phyloP scores from a whole-genome alignment of 495 filamentous ascomycete species.

The Trichoderma orchidacearum region DNA sequence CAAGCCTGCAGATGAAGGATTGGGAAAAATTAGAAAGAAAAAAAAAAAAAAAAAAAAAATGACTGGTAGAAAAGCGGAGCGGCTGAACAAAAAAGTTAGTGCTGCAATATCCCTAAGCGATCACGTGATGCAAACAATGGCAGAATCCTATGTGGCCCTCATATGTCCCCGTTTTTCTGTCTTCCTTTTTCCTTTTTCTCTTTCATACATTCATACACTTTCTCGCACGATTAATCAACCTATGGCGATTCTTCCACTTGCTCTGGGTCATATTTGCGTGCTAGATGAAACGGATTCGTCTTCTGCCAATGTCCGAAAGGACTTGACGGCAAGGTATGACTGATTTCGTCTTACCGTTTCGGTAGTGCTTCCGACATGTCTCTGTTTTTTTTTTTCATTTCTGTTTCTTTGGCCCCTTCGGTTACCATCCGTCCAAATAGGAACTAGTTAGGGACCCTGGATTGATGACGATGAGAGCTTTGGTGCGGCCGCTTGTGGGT shows the following conservation, averaged over 20 bases:
- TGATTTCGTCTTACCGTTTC: not conserved
- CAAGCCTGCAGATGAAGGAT: not conserved
- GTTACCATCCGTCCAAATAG: too few species aligned
- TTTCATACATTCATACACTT: slow-evolving; percentile 24
- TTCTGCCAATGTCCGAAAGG: not conserved
- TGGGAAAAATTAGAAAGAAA: slow-evolving; percentile 3
- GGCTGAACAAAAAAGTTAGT: slow-evolving; percentile 9
- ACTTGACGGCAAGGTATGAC: not conserved
- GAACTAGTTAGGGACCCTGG: too few species aligned
- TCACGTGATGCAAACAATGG: not conserved
- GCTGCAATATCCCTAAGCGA: slow-evolving; percentile 4
- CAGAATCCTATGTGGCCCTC: not conserved
- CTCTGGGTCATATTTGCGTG: slow-evolving; percentile 39
- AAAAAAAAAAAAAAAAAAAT: too few species aligned
- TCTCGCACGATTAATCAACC: slow-evolving; percentile 38
- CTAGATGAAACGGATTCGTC: slow-evolving; percentile 15
- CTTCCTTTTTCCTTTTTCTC: slow-evolving; percentile 12
- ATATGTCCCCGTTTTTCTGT: slow-evolving; percentile 6
- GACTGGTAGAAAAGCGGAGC: slow-evolving; percentile 5
- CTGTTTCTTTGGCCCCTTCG: too few species aligned
- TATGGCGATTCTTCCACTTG: slow-evolving; percentile 26
- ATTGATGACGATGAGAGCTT: too few species aligned
- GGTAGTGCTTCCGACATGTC: slow-evolving; percentile 2
- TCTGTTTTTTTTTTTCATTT: not conserved
- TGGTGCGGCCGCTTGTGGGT: too few species aligned